Base-by-base conservation (phyloP, 257 asterid genomes). In the Thymus quinquecostatus region DNA sequence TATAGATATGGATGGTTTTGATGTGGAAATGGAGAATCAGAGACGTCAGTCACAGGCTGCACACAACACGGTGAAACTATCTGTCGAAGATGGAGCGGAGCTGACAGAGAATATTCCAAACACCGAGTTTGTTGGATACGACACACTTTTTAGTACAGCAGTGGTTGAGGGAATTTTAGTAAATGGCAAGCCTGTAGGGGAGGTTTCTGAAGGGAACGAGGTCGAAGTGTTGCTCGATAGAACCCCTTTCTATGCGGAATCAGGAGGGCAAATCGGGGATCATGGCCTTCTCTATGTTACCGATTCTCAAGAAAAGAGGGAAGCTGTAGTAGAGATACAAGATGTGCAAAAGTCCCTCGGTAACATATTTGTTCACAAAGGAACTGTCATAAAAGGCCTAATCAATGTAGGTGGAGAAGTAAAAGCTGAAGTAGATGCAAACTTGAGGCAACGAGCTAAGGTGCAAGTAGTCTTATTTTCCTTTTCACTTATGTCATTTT, bases 211-310 rank as follows among this genome's bases (percentile, higher is more conserved):
- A 82, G 98, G 98, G 79, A 84, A 78, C 79, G 96, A 89, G 68
- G 97, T 93, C 27, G 98, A 93, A 73, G 87, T 93, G 65, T 79
- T 93, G 58, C 89, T 93, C 41, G 84, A 93, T 76, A 79, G 90
- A 72, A 91, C 98, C 69, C 97, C 98, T 0, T 93, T 93, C 74
- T 93, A 91, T 76, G 98, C 98, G 64, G 98, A 93, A 78, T 93
- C 97, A 0, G 98, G 98, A 49, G 98, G 98, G 49, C 97, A 91
- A 83, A 93, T 93, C 69, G 97, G 96, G 69, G 98, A 93, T 70
- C 79, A 84, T 30, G 98, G 97, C 41, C 85, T 82, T 69, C 77
- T 93, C 14, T 84, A 77, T 74, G 76, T 78, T 57, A 71, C 68
- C 9, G 76, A 80, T 30, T 74, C 92, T 66, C 87, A 75, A 71